Evolutionary conservation across 257 asterid species (phyloP).

Genomic region (Agastache rugosa): DNA sequence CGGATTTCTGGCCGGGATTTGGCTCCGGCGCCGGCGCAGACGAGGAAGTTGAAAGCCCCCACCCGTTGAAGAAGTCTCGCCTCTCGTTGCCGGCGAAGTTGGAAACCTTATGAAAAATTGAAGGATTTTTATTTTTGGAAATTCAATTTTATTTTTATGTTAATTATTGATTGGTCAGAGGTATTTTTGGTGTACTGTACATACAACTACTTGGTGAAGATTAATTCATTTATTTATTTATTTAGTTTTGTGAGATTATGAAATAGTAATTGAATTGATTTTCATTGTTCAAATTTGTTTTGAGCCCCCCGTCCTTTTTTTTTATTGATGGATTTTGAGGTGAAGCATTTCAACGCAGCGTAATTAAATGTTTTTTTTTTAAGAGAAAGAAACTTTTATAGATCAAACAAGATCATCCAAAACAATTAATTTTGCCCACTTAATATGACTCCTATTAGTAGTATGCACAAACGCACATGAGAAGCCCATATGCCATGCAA

Average conservation of each 20-base stretch:
- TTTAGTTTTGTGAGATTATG: neutral
- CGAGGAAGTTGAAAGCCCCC: conserved; percentile 66
- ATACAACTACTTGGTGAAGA: neutral
- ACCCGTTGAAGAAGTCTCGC: conserved; percentile 56
- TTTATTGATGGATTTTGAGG: neutral
- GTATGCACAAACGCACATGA: no score
- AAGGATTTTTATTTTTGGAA: neutral
- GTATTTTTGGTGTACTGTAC: conserved; percentile 1
- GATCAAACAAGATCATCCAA: no score
- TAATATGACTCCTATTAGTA: no score
- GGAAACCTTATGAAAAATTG: conserved; percentile 30
- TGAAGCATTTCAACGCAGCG: neutral
- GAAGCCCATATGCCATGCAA: no score
- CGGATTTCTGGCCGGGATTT: conserved; percentile 47
- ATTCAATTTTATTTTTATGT: neutral
- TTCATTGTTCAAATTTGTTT: neutral
- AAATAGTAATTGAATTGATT: neutral
- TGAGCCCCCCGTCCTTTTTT: neutral
- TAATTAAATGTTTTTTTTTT: no score
- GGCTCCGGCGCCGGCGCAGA: conserved; percentile 36
- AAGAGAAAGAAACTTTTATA: no score
- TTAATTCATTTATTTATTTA: neutral
- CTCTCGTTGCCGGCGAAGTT: conserved; percentile 37
- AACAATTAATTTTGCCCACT: neutral
- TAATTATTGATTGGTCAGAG: conserved; percentile 4